Base-by-base conservation (phyloP, 768 basidiomycete species). In the Tricholoma saponaceum region DNA sequence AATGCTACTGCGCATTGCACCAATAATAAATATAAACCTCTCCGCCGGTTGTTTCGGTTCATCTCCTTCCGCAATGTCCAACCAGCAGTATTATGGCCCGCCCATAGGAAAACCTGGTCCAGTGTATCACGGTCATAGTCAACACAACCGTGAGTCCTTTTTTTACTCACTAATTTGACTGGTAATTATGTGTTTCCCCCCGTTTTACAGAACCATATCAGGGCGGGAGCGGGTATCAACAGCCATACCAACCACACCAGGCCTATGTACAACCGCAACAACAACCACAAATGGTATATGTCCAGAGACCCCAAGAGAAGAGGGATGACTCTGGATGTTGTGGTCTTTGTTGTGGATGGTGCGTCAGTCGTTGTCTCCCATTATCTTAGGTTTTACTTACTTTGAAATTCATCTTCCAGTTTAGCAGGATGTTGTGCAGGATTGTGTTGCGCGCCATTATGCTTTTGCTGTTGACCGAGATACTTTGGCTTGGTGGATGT, bases 251-350 rank as follows among this genome's bases (percentile, higher is more conserved):
- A 22, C 12, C 57, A 57, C 18, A 56, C 12, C 44, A 23, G 28
- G 22, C 9, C 7, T 18, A 46, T 25, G 44, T 3, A 10, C 58
- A 58, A 50, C 58, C 58, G n/a, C 58, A 59, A 28, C 30, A 13
- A 3, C 58, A 59, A 30, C 58, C 53, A 12, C 58, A 59, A 16
- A 55, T 59, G 53, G 57, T 58, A 22, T 55, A 55, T 55, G 58
- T 59, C 10, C 53, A 55, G 23, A 33, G 35, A 30, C 53, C 58
- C 10, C 33, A 44, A 12, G 44, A 49, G 25, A 50, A 51, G 44
- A 35, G 55, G 53, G 30, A 26, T 39, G 22, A 51, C 23, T 35
- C 26, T 16, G 44, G 58, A n/a, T 59, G 58, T 9, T 55, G 54
- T n/a, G 18, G 53, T 47, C 10, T 47, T 5, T 54, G 52, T 23